Evolutionary conservation across 2,329 filamentous ascomycete species (phyloP).

Genomic region (Fusarium circinatum): DNA sequence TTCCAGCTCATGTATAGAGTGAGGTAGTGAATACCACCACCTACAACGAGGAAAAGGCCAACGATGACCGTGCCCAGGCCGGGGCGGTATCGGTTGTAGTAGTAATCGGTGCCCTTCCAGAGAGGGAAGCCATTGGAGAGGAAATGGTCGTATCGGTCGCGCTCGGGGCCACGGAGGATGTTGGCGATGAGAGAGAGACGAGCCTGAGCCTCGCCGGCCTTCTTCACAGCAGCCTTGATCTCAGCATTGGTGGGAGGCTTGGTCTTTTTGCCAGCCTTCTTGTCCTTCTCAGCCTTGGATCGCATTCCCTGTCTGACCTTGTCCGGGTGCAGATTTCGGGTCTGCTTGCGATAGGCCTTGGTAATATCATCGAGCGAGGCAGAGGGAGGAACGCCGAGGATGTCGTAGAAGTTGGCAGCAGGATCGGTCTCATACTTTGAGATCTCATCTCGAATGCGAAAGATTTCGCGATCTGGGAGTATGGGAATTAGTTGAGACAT

Average conservation of each 20-base stretch:
- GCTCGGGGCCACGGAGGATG: constrained; percentile 81
- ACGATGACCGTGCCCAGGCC: constrained; percentile 86
- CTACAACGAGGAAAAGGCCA: constrained; percentile 83
- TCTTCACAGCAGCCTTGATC: constrained; percentile 81
- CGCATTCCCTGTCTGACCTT: constrained; percentile 90
- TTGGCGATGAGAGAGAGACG: constrained; percentile 86
- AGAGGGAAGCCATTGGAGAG: constrained; percentile 90
- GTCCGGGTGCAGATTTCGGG: constrained; percentile 87
- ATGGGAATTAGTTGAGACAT: constrained; percentile 13
- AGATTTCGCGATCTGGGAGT: constrained; percentile 90
- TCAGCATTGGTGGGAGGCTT: constrained; percentile 80
- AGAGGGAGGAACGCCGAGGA: constrained; percentile 78
- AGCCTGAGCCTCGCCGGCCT: constrained; percentile 83
- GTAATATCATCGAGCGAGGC: constrained; percentile 89
- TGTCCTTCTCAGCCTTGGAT: constrained; percentile 70
- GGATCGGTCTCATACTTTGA: constrained; percentile 77
- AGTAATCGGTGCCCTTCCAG: constrained; percentile 98
- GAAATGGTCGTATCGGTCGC: constrained; percentile 96
- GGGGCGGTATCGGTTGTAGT: constrained; percentile 93
- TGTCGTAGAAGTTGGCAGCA: constrained; percentile 92
- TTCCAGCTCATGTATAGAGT: constrained; percentile 88
- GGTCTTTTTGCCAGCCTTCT: constrained; percentile 68
- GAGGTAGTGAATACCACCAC: constrained; percentile 88
- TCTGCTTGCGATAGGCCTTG: constrained; percentile 92
- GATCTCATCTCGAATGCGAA: constrained; percentile 91